A percentile compares a stretch with the other conserved stretches of the same genome.
These are phyloP conservation scores for Fusarium camptoceras DNA, from an alignment of 2,329 filamentous ascomycete genomes.

Conservation along the genomic window DNA sequence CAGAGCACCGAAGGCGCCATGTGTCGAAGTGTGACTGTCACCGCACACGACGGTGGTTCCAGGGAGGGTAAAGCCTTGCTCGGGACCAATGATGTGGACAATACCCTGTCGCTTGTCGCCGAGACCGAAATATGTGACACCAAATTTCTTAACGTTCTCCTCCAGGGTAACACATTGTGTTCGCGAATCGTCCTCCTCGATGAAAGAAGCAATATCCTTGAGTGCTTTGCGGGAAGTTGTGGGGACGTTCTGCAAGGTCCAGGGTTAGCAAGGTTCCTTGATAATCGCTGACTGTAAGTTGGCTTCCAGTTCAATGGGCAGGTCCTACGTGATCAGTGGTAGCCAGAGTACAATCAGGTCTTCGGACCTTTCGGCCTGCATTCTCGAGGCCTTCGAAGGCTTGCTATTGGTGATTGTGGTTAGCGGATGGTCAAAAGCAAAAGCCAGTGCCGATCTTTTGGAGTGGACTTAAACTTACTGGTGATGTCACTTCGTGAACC, in stretches of 20 bases:
- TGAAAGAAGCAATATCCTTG: conserved; percentile 93
- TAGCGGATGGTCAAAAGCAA: conserved; percentile 23
- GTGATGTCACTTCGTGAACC: conserved; percentile 98
- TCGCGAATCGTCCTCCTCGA: conserved; percentile 93
- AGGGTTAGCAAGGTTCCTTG: conserved; percentile 31
- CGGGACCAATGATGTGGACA: conserved; percentile 97
- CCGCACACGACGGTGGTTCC: conserved; percentile 97
- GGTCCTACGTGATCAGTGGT: conserved; percentile 92
- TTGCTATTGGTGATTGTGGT: conserved; percentile 69
- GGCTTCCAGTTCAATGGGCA: not conserved
- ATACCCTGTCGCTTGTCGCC: conserved; percentile 97
- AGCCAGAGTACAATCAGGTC: conserved; percentile 95
- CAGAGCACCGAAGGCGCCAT: conserved; percentile 94
- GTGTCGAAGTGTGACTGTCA: conserved; percentile 97
- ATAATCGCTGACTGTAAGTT: not conserved
- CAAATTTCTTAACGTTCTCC: conserved; percentile 96
- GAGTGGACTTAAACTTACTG: conserved; percentile 66
- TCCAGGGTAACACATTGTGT: conserved; percentile 96
- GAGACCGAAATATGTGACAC: conserved; percentile 96
- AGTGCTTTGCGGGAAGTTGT: conserved; percentile 91
- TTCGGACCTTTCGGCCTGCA: conserved; percentile 85
- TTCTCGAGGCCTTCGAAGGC: conserved; percentile 96
- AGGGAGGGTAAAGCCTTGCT: conserved; percentile 98
- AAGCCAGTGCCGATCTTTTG: conserved; percentile 8
- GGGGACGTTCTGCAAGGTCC: conserved; percentile 80